Conservation (phyloP, 2,329 filamentous ascomycete genomes). For the Colletotrichum incanum region DNA sequence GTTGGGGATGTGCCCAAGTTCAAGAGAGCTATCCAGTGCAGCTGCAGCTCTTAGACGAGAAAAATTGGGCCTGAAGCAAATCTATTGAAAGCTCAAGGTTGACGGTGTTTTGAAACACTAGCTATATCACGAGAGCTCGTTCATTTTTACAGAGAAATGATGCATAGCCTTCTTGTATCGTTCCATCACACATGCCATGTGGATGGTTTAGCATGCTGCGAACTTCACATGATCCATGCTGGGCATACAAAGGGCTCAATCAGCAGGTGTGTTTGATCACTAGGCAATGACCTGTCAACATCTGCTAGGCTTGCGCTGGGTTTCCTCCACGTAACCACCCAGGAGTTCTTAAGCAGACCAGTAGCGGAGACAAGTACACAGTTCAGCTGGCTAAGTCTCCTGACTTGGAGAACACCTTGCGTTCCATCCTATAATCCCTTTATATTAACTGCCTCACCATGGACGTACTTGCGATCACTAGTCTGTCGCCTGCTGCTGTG, state of each 20-base stretch:
- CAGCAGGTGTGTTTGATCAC: background rate
- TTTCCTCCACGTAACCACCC: background rate
- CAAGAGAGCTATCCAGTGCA: conserved; percentile 90
- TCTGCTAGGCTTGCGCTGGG: background rate
- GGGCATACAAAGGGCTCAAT: too few relatives aligned
- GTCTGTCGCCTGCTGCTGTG: too few relatives aligned
- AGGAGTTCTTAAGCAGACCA: too few relatives aligned
- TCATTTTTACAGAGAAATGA: background rate
- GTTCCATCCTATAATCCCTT: too few relatives aligned
- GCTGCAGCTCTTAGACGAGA: conserved; percentile 83
- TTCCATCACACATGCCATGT: too few relatives aligned
- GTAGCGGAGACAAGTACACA: too few relatives aligned
- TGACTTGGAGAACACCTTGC: too few relatives aligned
- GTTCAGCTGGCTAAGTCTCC: too few relatives aligned
- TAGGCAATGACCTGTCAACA: background rate
- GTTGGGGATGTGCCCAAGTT: conserved; percentile 87
- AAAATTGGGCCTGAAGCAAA: background rate
- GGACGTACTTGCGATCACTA: too few relatives aligned
- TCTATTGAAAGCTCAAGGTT: too few relatives aligned
- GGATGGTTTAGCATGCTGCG: background rate
- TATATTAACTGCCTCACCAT: too few relatives aligned
- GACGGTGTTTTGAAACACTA: too few relatives aligned
- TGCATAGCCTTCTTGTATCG: background rate
- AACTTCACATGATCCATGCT: background rate
- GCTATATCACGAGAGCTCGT: background rate